phyloP scores from a whole-genome alignment of 345 rosid genomes.

The Aegle marmelos region DNA sequence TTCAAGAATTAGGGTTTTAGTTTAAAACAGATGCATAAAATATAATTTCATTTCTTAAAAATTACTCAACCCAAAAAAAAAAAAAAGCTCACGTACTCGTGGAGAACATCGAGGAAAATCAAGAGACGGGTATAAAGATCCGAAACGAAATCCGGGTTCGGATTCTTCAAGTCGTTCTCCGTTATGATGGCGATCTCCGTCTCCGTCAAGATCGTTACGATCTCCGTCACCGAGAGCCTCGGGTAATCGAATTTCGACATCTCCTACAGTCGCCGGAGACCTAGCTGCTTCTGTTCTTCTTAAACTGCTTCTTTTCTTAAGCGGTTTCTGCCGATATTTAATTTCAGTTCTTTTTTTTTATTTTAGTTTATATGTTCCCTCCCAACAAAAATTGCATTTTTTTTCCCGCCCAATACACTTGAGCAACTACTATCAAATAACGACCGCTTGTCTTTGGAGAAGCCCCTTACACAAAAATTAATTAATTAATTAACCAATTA shows the following conservation, averaged over 20 bases:
- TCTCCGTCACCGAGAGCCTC: slow-evolving; percentile 54
- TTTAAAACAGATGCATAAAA: not conserved
- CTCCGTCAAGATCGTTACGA: slow-evolving; percentile 51
- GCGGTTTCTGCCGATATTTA: too few species aligned
- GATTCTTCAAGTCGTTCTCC: slow-evolving; percentile 50
- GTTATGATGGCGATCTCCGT: slow-evolving; percentile 51
- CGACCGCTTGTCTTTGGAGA: too few species aligned
- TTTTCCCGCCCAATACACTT: too few species aligned
- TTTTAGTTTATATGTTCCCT: too few species aligned
- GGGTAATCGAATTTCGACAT: slow-evolving; percentile 84
- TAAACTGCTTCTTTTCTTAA: not conserved
- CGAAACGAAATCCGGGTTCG: slow-evolving; percentile 45
- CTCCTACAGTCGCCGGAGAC: not conserved
- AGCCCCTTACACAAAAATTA: too few species aligned
- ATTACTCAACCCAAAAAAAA: not conserved
- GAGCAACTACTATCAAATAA: too few species aligned
- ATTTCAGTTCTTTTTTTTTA: too few species aligned
- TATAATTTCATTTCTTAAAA: too few species aligned
- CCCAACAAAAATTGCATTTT: too few species aligned
- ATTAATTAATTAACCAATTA: too few species aligned
- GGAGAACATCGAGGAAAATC: slow-evolving; percentile 58
- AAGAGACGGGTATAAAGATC: slow-evolving; percentile 67
- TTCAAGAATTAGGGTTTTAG: not conserved
- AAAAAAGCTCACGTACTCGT: slow-evolving; percentile 36
- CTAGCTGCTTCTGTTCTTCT: not conserved